phyloP scores from a whole-genome alignment of 495 filamentous ascomycete genomes.

The Parachaetomium inaequale region DNA sequence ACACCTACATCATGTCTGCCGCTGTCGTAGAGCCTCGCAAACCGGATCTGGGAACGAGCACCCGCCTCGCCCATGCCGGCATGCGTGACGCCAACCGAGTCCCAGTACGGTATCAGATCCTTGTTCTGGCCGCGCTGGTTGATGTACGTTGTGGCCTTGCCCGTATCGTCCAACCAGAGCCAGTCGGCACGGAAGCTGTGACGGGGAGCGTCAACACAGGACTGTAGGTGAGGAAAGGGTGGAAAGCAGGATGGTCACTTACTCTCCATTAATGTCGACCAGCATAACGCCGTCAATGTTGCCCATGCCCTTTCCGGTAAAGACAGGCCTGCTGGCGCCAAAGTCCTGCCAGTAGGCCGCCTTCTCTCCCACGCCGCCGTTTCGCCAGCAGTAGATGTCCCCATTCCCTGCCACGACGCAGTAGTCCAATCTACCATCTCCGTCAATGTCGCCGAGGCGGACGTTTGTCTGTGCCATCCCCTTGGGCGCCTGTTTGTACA shows the following conservation, averaged over 20 bases:
- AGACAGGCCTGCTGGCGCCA: constrained; percentile 15
- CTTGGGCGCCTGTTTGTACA: background rate
- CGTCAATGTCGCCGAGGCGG: constrained; percentile 31
- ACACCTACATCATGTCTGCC: constrained; percentile 1
- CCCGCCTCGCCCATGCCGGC: constrained; percentile 1
- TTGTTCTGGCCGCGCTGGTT: constrained; percentile 27
- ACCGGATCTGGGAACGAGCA: background rate
- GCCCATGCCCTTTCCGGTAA: constrained; percentile 22
- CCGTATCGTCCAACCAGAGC: constrained; percentile 30
- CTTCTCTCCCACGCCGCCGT: constrained; percentile 27
- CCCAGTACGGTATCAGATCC: constrained; percentile 11
- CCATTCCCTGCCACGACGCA: constrained; percentile 23
- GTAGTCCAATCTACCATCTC: constrained; percentile 31
- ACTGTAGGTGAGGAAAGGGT: no score
- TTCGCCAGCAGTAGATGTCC: constrained; percentile 25
- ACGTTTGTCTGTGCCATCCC: constrained; percentile 14
- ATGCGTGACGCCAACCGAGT: constrained; percentile 15
- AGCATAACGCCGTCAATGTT: constrained; percentile 23
- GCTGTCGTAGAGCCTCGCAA: constrained; percentile 1
- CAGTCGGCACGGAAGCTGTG: constrained; percentile 26
- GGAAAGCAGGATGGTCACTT: background rate
- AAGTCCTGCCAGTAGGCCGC: constrained; percentile 30
- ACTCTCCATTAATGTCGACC: constrained; percentile 37
- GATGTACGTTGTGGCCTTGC: constrained; percentile 24
- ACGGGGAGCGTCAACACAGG: background rate